Conservation (phyloP, 768 basidiomycete species). For the Mrakia blollopis region DNA sequence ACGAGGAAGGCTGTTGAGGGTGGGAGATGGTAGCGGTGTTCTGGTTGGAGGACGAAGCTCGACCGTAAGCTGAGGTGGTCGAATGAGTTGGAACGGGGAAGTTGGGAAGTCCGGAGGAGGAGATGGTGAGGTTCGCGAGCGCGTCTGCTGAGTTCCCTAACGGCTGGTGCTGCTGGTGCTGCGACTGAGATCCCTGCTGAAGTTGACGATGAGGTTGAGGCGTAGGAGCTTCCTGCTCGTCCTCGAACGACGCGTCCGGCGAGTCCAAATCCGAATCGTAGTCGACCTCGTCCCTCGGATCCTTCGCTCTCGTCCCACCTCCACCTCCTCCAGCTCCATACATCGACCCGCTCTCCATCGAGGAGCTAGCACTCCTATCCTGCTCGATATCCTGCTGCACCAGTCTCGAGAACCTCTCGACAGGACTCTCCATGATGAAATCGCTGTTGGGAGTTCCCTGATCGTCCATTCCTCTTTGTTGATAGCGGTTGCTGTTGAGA, state of each 20-base stretch:
- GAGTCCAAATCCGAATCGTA: conserved; percentile 30
- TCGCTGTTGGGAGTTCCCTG: conserved; percentile 10
- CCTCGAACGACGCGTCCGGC: conserved; percentile 30
- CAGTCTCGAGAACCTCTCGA: conserved; percentile 18
- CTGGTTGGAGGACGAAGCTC: not conserved
- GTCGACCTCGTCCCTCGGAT: conserved; percentile 23
- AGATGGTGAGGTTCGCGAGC: conserved; percentile 17
- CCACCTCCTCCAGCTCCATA: not conserved
- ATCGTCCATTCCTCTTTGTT: conserved; percentile 10
- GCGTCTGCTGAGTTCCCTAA: not conserved
- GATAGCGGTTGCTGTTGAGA: not conserved
- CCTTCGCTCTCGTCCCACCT: not conserved
- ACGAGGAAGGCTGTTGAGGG: not conserved
- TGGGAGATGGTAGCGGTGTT: not conserved
- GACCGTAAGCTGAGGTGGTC: not conserved
- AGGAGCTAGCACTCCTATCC: not conserved
- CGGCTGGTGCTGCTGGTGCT: not conserved
- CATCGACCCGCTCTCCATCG: conserved; percentile 5
- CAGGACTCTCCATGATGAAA: conserved; percentile 22
- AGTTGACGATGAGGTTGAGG: not conserved
- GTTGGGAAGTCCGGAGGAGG: conserved; percentile 17
- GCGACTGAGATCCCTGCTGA: not conserved
- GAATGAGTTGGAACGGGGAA: conserved; percentile 14
- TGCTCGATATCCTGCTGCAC: conserved; percentile 17
- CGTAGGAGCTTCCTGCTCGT: not conserved